Evolutionary conservation across 2,329 filamentous ascomycete species (phyloP), one percentile per base, ranked within the genome.

Genomic region (Cylindrodendrum hubeiense): DNA sequence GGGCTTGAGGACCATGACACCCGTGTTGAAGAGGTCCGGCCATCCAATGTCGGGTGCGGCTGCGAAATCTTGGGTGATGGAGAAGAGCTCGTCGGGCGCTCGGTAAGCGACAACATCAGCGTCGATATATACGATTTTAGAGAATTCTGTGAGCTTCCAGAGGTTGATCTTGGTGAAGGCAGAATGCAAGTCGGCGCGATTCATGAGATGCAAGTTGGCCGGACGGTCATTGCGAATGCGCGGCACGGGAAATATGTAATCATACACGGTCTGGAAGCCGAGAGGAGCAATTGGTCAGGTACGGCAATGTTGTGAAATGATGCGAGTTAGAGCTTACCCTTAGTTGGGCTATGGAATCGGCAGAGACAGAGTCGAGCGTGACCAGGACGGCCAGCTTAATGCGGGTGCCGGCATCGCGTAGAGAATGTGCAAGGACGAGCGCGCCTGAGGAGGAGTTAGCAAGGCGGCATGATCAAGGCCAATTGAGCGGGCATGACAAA

Each of bases 21-120:
- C 96, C n/a, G 93, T 94, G 81, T 99, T 99, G 89, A 98, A 98
- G 66, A 95, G 88, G 81, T 99, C 96, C 34, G 96, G 96, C 96
- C 96, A 99, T 72, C 96, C 96, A 74, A 98, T 94, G 79, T 99
- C 96, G 33, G 96, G 95, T 12, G 93, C 94, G 2, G 96, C 90
- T 43, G 89, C 87, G 76, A 91, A 91, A 58, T 84, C 76, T 51
- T 88, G 81, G 5, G 82, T 75, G 24, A 90, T 78, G 61, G 90
- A 86, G 76, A 99, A 97, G 60, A 99, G 89, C 85, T 99, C 96
- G 75, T 99, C 95, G 4, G 95, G 93, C 34, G 95, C 94, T 71
- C 94, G 87, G 67, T 97, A 88, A 30, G 93, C 93, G n/a, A 99
- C 92, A 43, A 97, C 89, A 76, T 99, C 96, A 67, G 95, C 93